A percentile compares a stretch with the other conserved stretches of the same genome.
Evolutionary conservation across 768 basidiomycete genomes (phyloP).

Genomic region (Serendipita sp.): DNA sequence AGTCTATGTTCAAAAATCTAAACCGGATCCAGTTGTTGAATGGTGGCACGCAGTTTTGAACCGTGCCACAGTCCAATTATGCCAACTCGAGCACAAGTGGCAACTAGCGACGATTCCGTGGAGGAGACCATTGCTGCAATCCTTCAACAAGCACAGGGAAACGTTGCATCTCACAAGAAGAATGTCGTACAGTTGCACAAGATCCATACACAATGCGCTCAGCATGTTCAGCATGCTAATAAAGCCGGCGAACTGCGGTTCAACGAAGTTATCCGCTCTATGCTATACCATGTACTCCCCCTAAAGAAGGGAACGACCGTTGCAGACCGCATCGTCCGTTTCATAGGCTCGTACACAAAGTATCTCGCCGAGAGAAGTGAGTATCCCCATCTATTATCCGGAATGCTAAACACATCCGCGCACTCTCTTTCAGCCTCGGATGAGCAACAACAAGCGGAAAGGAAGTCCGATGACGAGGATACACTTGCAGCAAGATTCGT

Average conservation of each 20-base stretch:
- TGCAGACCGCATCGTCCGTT: constrained; percentile 69
- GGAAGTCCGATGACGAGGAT: constrained; percentile 37
- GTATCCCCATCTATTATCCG: constrained; percentile 12
- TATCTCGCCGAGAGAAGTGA: constrained; percentile 66
- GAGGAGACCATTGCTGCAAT: constrained; percentile 37
- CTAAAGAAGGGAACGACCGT: constrained; percentile 67
- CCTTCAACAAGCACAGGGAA: constrained; percentile 64
- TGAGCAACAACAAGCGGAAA: constrained; percentile 21
- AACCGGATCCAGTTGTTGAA: too few relatives aligned
- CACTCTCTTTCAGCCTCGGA: constrained; percentile 19
- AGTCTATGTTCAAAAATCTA: too few relatives aligned
- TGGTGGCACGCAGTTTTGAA: background rate
- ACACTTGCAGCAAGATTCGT: constrained; percentile 56
- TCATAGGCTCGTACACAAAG: constrained; percentile 61
- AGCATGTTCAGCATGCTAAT: constrained; percentile 35
- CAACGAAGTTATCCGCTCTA: constrained; percentile 42
- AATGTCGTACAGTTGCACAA: constrained; percentile 74
- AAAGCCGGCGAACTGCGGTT: constrained; percentile 79
- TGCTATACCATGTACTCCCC: constrained; percentile 44
- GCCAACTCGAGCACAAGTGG: background rate
- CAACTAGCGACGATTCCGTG: background rate
- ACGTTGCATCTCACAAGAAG: constrained; percentile 73
- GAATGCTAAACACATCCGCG: background rate
- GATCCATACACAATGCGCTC: constrained; percentile 50
- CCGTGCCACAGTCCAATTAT: background rate